Percentiles rank a stretch among this genome's conserved stretches.
phyloP scores from a whole-genome alignment of 495 filamentous ascomycete genomes.

The Penicillium psychrofluorescens region DNA sequence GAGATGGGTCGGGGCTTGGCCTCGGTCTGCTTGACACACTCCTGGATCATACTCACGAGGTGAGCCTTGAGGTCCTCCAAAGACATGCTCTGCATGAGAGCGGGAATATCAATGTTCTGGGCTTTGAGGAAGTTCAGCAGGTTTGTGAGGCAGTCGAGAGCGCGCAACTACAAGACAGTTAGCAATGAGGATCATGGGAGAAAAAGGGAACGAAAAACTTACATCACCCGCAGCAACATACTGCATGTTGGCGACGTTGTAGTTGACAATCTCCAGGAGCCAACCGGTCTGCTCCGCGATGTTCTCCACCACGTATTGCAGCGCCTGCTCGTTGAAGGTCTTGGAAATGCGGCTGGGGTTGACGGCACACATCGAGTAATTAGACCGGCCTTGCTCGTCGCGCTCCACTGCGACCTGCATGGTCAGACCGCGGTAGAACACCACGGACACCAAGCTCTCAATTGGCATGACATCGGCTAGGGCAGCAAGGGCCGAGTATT shows the following conservation, averaged over 20 bases:
- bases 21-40: constrained; percentile 76
- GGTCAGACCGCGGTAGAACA: constrained; percentile 97
- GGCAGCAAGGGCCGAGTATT: constrained; percentile 95
- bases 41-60: constrained; percentile 76
- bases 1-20: constrained; percentile 80
- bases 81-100: constrained; percentile 76
- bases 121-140: constrained; percentile 91
- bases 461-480: constrained; percentile 99
- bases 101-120: constrained; percentile 93
- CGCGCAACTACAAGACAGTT: constrained; percentile 54
- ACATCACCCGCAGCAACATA: constrained; percentile 94
- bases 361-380: constrained; percentile 98
- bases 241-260: constrained; percentile 97
- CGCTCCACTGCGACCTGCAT: constrained; percentile 99
- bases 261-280: constrained; percentile 98
- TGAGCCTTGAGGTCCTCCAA: constrained; percentile 77
- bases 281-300: constrained; percentile 87
- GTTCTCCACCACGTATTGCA: constrained; percentile 91
- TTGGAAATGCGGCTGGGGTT: constrained; percentile 96
- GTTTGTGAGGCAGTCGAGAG: constrained; percentile 87
- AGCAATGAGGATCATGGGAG: constrained; percentile 10
- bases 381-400: constrained; percentile 83
- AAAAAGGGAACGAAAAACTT: constrained; percentile 11
- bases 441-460: constrained; percentile 93
- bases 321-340: constrained; percentile 93